Evolutionary conservation across 2,329 filamentous ascomycete genomes (phyloP).

Genomic region (Aspergillus fischeri): DNA sequence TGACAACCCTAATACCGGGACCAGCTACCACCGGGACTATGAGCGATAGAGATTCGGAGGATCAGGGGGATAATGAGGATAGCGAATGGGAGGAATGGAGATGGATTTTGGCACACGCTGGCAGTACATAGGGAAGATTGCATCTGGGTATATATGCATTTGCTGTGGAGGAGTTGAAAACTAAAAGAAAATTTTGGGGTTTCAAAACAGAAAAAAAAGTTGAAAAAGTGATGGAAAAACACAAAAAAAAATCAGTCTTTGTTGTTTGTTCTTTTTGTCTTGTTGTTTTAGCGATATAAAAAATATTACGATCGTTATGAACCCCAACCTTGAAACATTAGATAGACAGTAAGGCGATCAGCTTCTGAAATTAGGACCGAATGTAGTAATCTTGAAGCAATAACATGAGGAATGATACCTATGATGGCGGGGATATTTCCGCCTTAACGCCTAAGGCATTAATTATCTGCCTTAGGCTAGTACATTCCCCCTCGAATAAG

Average conservation of each 20-base stretch:
- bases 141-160: neutral
- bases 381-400: neutral
- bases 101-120: neutral
- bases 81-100: conserved; percentile 3
- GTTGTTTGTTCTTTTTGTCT: neutral
- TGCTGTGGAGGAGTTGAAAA: neutral
- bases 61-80: conserved; percentile 1
- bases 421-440: neutral
- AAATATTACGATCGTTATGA: conserved; percentile 13
- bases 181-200: conserved; percentile 6
- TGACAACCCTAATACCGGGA: conserved; percentile 31
- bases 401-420: neutral
- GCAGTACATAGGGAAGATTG: neutral
- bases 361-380: neutral
- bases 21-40: conserved; percentile 31
- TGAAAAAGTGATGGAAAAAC: neutral
- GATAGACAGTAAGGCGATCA: neutral
- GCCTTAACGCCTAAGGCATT: neutral
- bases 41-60: conserved; percentile 17
- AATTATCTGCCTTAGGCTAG: neutral
- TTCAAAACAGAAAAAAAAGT: conserved; percentile 1
- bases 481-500: neutral
- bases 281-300: conserved; percentile 7
- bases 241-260: neutral
- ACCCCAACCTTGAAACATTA: neutral